Percentiles rank a stretch among this genome's conserved stretches.
These are phyloP conservation scores for Cadophora malorum DNA, from an alignment of 2,329 filamentous ascomycete genomes.

Conservation along the genomic window DNA sequence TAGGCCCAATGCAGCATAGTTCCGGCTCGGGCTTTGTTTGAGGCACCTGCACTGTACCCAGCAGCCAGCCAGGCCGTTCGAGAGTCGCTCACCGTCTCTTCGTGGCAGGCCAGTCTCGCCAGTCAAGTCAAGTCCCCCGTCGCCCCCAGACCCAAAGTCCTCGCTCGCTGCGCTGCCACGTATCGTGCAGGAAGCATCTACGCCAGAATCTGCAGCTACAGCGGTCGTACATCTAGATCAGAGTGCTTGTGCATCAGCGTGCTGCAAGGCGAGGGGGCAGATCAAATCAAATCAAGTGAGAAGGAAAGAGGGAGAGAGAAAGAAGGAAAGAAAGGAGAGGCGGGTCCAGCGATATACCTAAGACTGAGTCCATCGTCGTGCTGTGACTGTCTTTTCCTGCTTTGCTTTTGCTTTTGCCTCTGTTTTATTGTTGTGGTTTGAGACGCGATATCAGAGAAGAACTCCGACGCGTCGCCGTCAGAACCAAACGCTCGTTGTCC, in stretches of 20 bases:
- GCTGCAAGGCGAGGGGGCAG: conserved; percentile 35
- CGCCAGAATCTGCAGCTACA: conserved; percentile 43
- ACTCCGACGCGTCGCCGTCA: conserved; percentile 34
- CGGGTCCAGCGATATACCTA: conserved; percentile 27
- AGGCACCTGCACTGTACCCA: conserved; percentile 20
- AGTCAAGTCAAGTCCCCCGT: neutral
- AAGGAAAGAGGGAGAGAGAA: neutral
- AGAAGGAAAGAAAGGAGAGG: conserved; percentile 14
- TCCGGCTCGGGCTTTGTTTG: conserved; percentile 8
- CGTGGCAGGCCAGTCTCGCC: neutral
- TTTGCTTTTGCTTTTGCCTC: conserved; percentile 23
- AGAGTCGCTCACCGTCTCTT: conserved; percentile 18
- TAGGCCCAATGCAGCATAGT: conserved; percentile 9
- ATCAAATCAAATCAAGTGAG: conserved; percentile 32
- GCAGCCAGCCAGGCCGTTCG: conserved; percentile 23
- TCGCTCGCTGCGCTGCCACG: conserved; percentile 39
- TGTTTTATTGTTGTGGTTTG: conserved; percentile 27
- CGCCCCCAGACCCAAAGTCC: neutral
- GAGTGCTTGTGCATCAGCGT: conserved; percentile 35
- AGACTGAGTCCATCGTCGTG: conserved; percentile 30
- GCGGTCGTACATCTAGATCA: conserved; percentile 40
- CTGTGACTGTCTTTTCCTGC: conserved; percentile 22
- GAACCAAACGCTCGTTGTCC: conserved; percentile 33
- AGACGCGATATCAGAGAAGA: conserved; percentile 14
- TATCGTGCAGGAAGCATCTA: conserved; percentile 38